These are phyloP conservation scores for Helotiales sp. DNA, from an alignment of 2,329 filamentous ascomycete species.

Conservation along the genomic window DNA sequence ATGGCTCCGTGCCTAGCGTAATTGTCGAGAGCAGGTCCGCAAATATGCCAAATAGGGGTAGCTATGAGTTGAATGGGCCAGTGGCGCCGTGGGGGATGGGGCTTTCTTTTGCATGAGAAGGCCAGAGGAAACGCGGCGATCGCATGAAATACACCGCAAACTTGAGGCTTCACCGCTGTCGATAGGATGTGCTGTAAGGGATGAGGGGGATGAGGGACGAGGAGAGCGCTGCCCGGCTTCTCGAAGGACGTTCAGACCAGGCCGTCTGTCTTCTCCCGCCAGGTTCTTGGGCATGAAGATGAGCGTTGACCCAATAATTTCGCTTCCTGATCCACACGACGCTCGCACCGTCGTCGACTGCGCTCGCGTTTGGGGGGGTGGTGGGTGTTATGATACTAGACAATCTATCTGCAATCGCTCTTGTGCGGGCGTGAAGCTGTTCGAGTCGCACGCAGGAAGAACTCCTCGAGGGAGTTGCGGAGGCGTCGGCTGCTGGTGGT, in stretches of 20 bases:
- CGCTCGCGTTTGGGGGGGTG: not conserved
- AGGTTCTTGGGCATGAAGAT: conserved; percentile 24
- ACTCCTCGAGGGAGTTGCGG: not conserved
- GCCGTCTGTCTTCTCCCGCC: conserved; percentile 5
- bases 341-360: not conserved
- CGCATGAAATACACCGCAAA: conserved; percentile 22
- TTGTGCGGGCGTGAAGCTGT: conserved; percentile 10
- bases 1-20: conserved; percentile 24
- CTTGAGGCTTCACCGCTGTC: conserved; percentile 23
- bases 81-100: conserved; percentile 10
- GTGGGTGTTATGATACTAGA: not conserved
- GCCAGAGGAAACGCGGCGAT: conserved; percentile 21
- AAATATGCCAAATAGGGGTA: no score
- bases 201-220: not conserved
- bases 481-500: conserved; percentile 6
- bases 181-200: conserved; percentile 5
- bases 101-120: conserved; percentile 19
- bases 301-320: conserved; percentile 24
- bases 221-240: no score
- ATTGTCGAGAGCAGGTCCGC: no score
- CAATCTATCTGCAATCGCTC: not conserved
- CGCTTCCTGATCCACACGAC: conserved; percentile 20
- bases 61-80: not conserved
- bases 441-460: conserved; percentile 7
- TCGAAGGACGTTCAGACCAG: not conserved